phyloP scores from a whole-genome alignment of 2,329 filamentous ascomycete genomes.

The Fusarium sambucinum region DNA sequence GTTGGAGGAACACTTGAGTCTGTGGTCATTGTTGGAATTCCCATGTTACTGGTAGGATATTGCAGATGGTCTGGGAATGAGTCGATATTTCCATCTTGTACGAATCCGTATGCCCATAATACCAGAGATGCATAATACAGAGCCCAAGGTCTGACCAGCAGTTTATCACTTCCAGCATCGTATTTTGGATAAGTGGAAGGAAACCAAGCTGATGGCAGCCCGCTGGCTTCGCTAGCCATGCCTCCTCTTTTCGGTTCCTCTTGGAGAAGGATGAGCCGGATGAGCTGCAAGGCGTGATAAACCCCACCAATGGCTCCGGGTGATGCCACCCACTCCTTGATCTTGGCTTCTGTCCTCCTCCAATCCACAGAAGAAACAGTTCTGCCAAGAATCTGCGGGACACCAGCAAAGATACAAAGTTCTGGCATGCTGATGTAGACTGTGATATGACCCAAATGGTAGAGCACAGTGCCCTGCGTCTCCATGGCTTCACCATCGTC shows the following conservation, averaged over 20 bases:
- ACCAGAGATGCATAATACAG: constrained; percentile 48
- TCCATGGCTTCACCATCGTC: constrained; percentile 48
- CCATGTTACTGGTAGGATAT: constrained; percentile 37
- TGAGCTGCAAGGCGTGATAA: constrained; percentile 46
- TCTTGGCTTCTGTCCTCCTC: constrained; percentile 48
- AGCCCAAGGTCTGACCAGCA: constrained; percentile 45
- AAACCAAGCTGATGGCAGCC: constrained; percentile 28
- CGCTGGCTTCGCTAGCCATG: constrained; percentile 22
- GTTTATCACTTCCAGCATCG: constrained; percentile 44
- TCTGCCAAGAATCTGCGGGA: constrained; percentile 46
- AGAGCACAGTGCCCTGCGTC: constrained; percentile 46
- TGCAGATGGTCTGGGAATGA: constrained; percentile 46
- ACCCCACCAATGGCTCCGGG: constrained; percentile 48
- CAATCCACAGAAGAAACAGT: constrained; percentile 47
- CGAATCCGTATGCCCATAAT: constrained; percentile 47
- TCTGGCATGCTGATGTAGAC: constrained; percentile 50
- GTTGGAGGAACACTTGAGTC: constrained; percentile 40
- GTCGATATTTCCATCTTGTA: constrained; percentile 47
- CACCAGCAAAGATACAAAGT: constrained; percentile 48
- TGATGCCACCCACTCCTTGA: constrained; percentile 48
- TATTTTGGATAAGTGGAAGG: constrained; percentile 44
- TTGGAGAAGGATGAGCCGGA: constrained; percentile 45
- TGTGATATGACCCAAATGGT: constrained; percentile 48
- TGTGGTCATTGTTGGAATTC: constrained; percentile 22
- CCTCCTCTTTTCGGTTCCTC: constrained; percentile 37